phyloP scores from a whole-genome alignment of 441 rosid species.

The Adansonia madagascariensis region DNA sequence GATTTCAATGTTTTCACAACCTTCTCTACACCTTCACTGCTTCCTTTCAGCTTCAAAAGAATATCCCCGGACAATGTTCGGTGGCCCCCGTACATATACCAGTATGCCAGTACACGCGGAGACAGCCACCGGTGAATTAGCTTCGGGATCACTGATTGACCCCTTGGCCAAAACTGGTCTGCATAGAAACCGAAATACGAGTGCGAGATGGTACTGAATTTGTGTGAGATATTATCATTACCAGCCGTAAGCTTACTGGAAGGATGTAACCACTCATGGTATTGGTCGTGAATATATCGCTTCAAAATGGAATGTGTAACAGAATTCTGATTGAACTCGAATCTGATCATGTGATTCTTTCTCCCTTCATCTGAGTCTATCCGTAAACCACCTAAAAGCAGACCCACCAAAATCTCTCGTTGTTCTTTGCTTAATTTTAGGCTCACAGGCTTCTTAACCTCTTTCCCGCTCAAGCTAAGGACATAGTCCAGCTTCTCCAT shows the following conservation, averaged over 20 bases:
- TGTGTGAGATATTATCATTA: conserved; percentile 42
- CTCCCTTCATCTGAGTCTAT: conserved; percentile 63
- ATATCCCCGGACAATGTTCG: conserved; percentile 65
- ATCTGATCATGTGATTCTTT: conserved; percentile 61
- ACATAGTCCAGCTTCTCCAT: conserved; percentile 69
- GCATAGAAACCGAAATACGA: conserved; percentile 73
- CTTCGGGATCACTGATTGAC: conserved; percentile 67
- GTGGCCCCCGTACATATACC: conserved; percentile 83
- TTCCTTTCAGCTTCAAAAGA: conserved; percentile 72
- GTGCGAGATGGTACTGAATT: conserved; percentile 60
- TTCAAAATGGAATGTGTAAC: conserved; percentile 54
- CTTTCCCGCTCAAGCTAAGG: conserved; percentile 58
- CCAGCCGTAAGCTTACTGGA: conserved; percentile 42
- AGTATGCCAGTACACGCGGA: conserved; percentile 71
- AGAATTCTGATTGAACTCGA: conserved; percentile 64
- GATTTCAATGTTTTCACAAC: conserved; percentile 59
- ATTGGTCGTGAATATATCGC: conserved; percentile 63
- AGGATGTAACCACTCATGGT: conserved; percentile 76
- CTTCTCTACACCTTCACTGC: conserved; percentile 53
- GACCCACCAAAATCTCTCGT: conserved; percentile 78
- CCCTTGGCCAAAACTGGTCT: conserved; percentile 73
- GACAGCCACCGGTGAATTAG: conserved; percentile 87
- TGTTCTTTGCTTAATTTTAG: conserved; percentile 79
- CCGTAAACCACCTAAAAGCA: conserved; percentile 81
- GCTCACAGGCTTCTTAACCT: conserved; percentile 57